Evolutionary conservation across 2,329 filamentous ascomycete genomes (phyloP), one percentile per base, ranked within the genome.

Genomic region (Rutstroemia sp.): DNA sequence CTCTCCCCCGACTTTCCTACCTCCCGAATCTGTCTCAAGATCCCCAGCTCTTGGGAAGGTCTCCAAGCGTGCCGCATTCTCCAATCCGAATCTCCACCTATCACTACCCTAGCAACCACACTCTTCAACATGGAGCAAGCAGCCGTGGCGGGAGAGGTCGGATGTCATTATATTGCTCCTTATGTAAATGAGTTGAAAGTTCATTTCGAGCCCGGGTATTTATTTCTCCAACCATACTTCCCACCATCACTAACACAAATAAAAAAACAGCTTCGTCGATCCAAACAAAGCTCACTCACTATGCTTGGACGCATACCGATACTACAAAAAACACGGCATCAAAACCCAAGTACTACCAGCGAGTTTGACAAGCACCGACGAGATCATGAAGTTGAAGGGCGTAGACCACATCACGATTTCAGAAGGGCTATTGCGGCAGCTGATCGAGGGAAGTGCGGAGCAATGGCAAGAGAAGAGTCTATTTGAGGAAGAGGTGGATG

Each of bases 101-200:
- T 85, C n/a, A 71, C 73, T 1, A 55, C 83, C 0, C 71, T 86
- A 2, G 81, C 80, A 0, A 87, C 83, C 0, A 84, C 81, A 2
- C 71, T 87, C 48, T 87, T 86, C 63, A 79, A 78, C 45, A 74
- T 84, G 62, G 74, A 80, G 42, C 83, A 86, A 65, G 83, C 81
- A 0, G 73, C 74, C 1, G 70, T 84, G 1, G 83, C 83, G 0
- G 78, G 75, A 1, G 77, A 82, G 50, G 78, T 76, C 0, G 74
- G 76, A 4, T 86, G 82, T 61, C 76, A 76, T 0, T 86, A 85
- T 62, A 80, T 87, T 45, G 81, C 83, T 0, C 83, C 84, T 0
- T 87, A 85, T 59, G 79, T 86, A 30, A 85, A 86, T 64, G 82
- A 86, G 61, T 70, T 87, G 42, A 79, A 78, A 60, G 83, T 84